A percentile compares a stretch with the other conserved stretches of the same genome.
Conservation (phyloP, 2,329 filamentous ascomycete species). For the Penicillium capsulatum region DNA sequence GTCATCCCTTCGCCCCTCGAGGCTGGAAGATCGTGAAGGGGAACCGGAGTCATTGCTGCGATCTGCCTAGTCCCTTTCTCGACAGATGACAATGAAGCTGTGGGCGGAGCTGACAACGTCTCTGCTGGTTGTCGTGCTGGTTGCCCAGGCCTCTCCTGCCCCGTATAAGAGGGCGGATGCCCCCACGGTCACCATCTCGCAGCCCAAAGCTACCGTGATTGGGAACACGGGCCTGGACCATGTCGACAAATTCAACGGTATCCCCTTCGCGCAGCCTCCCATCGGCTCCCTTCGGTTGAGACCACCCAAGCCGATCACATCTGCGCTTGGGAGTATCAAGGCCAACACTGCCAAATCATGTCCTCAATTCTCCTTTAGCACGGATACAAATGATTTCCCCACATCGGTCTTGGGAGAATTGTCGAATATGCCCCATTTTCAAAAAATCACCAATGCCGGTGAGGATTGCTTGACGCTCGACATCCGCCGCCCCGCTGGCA, state of each 20-base stretch:
- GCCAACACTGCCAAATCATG: conserved; percentile 63
- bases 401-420: conserved; percentile 49
- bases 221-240: conserved; percentile 28
- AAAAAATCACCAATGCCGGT: conserved; percentile 50
- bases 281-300: conserved; percentile 63
- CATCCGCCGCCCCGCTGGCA: conserved; percentile 57
- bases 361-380: conserved; percentile 65
- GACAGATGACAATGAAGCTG: too few relatives aligned
- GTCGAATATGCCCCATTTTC: conserved; percentile 55
- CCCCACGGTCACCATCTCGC: conserved; percentile 47
- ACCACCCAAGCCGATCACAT: conserved; percentile 60
- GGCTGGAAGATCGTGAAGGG: too few relatives aligned
- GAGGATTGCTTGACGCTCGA: conserved; percentile 64
- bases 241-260: conserved; percentile 68
- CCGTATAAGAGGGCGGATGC: not conserved
- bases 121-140: not conserved
- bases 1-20: not conserved
- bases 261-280: conserved; percentile 70
- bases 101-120: not conserved
- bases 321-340: conserved; percentile 56
- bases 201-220: conserved; percentile 51
- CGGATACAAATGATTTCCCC: conserved; percentile 41
- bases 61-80: too few relatives aligned
- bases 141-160: not conserved
- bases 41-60: too few relatives aligned